Conservation (phyloP, 139 green algal species). For the Monoraphidium neglectum region DNA sequence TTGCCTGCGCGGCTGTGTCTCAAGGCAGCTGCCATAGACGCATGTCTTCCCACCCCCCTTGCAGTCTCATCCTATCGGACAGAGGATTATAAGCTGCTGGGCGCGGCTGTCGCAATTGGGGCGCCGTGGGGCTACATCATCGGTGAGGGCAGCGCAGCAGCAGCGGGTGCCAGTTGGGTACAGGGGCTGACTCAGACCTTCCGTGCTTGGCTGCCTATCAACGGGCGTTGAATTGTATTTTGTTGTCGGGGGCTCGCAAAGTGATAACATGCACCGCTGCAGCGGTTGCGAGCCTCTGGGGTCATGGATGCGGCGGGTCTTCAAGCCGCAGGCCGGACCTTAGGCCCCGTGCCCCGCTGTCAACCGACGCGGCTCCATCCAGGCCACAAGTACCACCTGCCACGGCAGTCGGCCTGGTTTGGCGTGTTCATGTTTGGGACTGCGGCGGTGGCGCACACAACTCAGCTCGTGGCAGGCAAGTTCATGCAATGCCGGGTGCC, state of each 20-base stretch:
- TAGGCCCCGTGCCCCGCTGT: not conserved
- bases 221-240: not conserved
- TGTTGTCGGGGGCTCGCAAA: not conserved
- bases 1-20: too few relatives aligned
- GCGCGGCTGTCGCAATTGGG: not conserved
- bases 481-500: not conserved
- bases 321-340: too few relatives aligned
- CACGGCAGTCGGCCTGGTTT: slow-evolving; percentile 12
- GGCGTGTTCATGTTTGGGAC: slow-evolving; percentile 17
- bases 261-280: not conserved
- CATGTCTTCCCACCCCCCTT: not conserved
- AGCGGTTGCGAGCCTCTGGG: too few relatives aligned
- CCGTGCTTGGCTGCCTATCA: too few relatives aligned
- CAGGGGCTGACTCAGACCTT: too few relatives aligned
- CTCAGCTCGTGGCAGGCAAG: slow-evolving; percentile 18
- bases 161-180: too few relatives aligned
- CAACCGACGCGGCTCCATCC: not conserved
- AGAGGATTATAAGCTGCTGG: slow-evolving; percentile 21
- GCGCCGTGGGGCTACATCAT: slow-evolving; percentile 22
- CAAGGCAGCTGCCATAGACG: not conserved
- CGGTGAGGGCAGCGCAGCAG: not conserved
- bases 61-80: slow-evolving; percentile 11
- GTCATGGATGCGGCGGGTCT: too few relatives aligned
- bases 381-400: slow-evolving; percentile 18
- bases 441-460: slow-evolving; percentile 18